Base-by-base conservation (phyloP, 768 basidiomycete species). In the Lanmaoa rubissima region DNA sequence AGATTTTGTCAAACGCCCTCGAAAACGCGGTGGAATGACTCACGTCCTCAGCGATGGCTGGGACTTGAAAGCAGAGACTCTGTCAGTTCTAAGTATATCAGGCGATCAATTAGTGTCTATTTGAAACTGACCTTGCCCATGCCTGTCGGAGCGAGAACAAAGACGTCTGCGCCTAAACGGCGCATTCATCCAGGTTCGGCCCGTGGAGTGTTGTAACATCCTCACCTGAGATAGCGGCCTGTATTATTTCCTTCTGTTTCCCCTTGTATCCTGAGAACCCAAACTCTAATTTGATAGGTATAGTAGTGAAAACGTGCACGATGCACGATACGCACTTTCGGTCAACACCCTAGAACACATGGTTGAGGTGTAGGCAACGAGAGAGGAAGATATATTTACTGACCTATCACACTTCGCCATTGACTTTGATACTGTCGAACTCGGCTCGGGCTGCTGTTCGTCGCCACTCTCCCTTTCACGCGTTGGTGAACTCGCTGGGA, bases 41-140 rank as follows among this genome's bases (percentile, higher is more conserved):
- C 56, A 87, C 88, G 55, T 81, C 75, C 40, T 79, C 82, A 10
- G 84, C 84, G 35, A 87, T 73, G 0, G 92, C 91, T 43, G 92
- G 92, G 31, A 92, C 74, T 73, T 93, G 92, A 65, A 93, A 94
- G 70, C 92, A 94, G 4, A 94, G 64, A 63, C 90, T 92, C 90
- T 92, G 49, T 5, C 21, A 6, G 50, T 45, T 42, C 52, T 35
- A 36, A 44, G 43, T 51, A 46, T 49, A 24, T 14, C 11, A 43
- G 19, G 13, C 3, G 4, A 21, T 26, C 6, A 4, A 36, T 14
- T 6, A 24, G 2, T 5, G 4, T 26, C 7, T 6, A 26, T 44
- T 6, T 14, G 1, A 48, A 66, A 64, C 39, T 32, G 35, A 87
- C 91, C 80, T 94, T 94, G 35, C 92, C 92, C 88, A 93, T 90